A percentile compares a stretch with the other conserved stretches of the same genome.
Conservation (phyloP, 2,329 filamentous ascomycete genomes). For the Myriosclerotinia scirpicola region DNA sequence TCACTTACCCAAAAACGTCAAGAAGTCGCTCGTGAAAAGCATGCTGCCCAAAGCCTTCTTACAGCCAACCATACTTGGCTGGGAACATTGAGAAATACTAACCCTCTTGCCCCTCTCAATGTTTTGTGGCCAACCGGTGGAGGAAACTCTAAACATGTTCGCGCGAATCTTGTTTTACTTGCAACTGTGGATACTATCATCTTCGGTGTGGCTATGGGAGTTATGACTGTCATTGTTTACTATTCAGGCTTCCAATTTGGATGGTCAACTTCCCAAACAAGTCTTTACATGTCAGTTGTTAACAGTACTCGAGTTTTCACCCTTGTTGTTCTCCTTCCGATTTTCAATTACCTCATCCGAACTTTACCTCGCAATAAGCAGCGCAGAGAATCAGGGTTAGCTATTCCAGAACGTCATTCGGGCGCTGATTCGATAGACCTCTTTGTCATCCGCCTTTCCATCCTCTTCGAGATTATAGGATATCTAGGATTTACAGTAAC, state of each 20-base stretch:
- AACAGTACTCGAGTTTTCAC: slow-evolving; percentile 73
- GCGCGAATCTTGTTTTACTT: slow-evolving; percentile 79
- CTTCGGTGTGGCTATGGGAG: slow-evolving; percentile 78
- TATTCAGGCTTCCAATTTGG: slow-evolving; percentile 79
- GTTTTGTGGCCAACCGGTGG: slow-evolving; percentile 73
- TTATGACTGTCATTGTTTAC: slow-evolving; percentile 76
- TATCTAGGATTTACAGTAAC: slow-evolving; percentile 72
- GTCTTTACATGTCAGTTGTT: slow-evolving; percentile 76
- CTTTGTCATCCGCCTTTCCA: slow-evolving; percentile 69
- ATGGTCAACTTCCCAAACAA: slow-evolving; percentile 81
- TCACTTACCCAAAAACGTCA: slow-evolving; percentile 77
- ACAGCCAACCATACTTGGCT: slow-evolving; percentile 5
- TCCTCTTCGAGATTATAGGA: slow-evolving; percentile 75
- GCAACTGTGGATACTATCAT: slow-evolving; percentile 79
- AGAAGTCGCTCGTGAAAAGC: slow-evolving; percentile 66
- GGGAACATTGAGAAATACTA: slow-evolving; percentile 48
- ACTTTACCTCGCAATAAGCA: slow-evolving; percentile 36
- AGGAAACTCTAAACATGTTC: slow-evolving; percentile 56
- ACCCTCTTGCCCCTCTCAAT: slow-evolving; percentile 74
- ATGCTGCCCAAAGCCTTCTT: slow-evolving; percentile 48
- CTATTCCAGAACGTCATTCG: slow-evolving; percentile 40
- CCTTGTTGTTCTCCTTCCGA: slow-evolving; percentile 72
- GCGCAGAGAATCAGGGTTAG: slow-evolving; percentile 61
- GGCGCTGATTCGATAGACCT: slow-evolving; percentile 81
- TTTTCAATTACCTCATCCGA: slow-evolving; percentile 74